Evolutionary conservation across 176 grass and related monocot species (phyloP).

Genomic region (Guadua angustifolia): DNA sequence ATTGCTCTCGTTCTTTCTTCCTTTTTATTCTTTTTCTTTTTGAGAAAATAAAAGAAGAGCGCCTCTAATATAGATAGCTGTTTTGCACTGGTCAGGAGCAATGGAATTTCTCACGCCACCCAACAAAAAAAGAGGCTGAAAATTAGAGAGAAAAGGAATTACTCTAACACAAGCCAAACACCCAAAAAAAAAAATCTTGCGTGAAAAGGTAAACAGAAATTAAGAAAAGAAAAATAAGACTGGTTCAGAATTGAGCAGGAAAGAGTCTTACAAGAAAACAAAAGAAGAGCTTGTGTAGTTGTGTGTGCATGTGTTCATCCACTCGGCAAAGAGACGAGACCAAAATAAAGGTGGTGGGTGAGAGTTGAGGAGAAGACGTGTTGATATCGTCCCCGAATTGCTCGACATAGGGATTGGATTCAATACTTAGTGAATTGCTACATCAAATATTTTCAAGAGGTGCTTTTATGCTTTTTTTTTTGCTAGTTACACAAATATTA

Average conservation of each 20-base stretch:
- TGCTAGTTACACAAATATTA: too few relatives aligned
- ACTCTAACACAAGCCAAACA: too few relatives aligned
- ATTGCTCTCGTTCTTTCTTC: neutral
- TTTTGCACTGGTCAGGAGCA: neutral
- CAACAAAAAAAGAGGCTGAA: neutral
- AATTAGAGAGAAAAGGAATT: too few relatives aligned
- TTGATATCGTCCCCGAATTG: neutral
- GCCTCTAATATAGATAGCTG: neutral
- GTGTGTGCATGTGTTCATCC: rapidly evolving
- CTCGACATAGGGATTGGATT: neutral
- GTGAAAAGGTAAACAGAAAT: too few relatives aligned
- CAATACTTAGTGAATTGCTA: too few relatives aligned
- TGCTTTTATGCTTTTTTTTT: too few relatives aligned
- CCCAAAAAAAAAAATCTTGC: too few relatives aligned
- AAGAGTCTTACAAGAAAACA: neutral
- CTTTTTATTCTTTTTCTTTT: neutral
- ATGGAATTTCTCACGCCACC: neutral
- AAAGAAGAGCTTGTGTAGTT: neutral
- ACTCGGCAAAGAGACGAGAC: neutral
- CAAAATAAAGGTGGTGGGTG: neutral
- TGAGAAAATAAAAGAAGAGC: too few relatives aligned
- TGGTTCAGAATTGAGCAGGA: neutral
- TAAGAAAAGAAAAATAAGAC: neutral
- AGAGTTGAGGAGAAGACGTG: too few relatives aligned
- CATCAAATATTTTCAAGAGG: too few relatives aligned